Base-by-base conservation (phyloP, 768 basidiomycete species). In the Exsudoporus frostii region DNA sequence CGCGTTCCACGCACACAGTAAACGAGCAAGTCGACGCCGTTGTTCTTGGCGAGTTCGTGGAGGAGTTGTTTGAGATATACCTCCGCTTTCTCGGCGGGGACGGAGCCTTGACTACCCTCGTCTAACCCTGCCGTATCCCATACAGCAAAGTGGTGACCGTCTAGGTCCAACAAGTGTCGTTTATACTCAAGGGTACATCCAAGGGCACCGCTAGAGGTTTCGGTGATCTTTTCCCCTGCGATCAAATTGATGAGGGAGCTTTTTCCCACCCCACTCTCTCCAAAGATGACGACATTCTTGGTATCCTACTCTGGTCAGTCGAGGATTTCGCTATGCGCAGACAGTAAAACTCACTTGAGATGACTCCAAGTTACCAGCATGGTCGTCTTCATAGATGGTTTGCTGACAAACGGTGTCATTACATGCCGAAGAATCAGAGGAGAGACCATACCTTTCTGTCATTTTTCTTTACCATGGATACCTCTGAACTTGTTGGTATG, bases 221-320 rank as follows among this genome's bases (percentile, higher is more conserved):
- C 44, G 1, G 71, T 71, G 11, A 62, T 45, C 14, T 58, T 58
- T 7, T 36, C 7, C 10, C 66, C 68, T 3, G 61, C 64, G 19
- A 79, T 53, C 62, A 79, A 65, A 53, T 77, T 79, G 52, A 79
- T 62, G n/a, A 78, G 54, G 13, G 74, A 75, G 53, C 77, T 79
- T 55, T 79, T 78, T 17, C 73, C 71, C 46, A 69, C 53, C 15
- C 77, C 76, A 2, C 68, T 66, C 47, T 77, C 75, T 17, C 77
- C 76, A 48, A 78, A 78, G 30, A 78, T 24, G 17, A 78, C 53
- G 29, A 78, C 41, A 37, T 77, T 78, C 30, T 55, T 66, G 27
- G 15, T 29, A 10, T 54, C 54, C 67, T 66, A 44, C 14, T 38
- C 8, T 19, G 43, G 15, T 52, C 36, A 33, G 55, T 50, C 32